Evolutionary conservation across 352 stramenopile genomes (phyloP).

Genomic region (Globisporangium nunn): DNA sequence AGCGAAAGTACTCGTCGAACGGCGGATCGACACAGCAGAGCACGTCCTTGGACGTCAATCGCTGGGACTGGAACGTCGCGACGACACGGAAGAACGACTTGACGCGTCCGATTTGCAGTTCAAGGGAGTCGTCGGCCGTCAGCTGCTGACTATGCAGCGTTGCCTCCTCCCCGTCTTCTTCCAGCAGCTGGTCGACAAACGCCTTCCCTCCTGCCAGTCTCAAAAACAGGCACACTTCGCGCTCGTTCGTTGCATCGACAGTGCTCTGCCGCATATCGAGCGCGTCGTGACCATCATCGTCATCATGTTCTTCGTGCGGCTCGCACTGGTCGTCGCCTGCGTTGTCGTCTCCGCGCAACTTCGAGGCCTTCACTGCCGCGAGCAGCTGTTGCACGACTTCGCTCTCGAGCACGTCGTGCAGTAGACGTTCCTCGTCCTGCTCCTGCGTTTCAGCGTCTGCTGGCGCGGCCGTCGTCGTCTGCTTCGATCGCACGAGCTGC

Average conservation of each 20-base stretch:
- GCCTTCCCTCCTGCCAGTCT: constrained; percentile 48
- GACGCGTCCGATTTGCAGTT: constrained; percentile 34
- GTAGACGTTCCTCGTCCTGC: constrained; percentile 22
- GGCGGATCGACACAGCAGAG: constrained; percentile 43
- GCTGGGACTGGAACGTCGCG: constrained; percentile 51
- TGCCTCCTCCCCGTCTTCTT: constrained; percentile 18
- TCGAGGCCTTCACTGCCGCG: constrained; percentile 27
- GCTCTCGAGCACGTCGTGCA: constrained; percentile 62
- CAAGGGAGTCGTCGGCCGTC: constrained; percentile 1
- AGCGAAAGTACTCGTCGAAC: constrained; percentile 68
- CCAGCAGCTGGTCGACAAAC: constrained; percentile 66
- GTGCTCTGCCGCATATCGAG: neutral
- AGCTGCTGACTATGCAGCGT: neutral
- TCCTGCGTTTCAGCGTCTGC: constrained; percentile 3
- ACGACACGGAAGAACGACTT: constrained; percentile 46
- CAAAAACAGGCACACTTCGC: constrained; percentile 38
- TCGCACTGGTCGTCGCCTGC: neutral
- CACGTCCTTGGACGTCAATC: constrained; percentile 35
- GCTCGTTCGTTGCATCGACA: constrained; percentile 7
- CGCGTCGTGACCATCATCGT: neutral
- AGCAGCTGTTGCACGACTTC: constrained; percentile 72
- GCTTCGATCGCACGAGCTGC: constrained; percentile 39
- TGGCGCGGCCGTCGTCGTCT: neutral
- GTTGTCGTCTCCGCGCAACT: neutral
- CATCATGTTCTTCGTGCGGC: neutral